Evolutionary conservation across 352 stramenopile genomes (phyloP).

Genomic region (Phytophthora meadii): DNA sequence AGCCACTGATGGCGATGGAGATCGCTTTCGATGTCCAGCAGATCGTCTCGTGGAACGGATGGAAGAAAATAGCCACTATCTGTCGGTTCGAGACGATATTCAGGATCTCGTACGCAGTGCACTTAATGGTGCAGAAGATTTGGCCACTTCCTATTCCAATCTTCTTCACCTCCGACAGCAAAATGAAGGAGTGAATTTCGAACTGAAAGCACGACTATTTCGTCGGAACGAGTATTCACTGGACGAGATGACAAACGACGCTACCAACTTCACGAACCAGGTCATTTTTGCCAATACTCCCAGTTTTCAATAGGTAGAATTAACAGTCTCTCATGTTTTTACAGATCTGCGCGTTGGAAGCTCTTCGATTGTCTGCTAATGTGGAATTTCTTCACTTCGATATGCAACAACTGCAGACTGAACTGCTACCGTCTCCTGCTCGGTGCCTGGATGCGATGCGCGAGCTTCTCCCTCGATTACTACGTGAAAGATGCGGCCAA

Average conservation of each 20-base stretch:
- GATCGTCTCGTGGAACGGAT: slow-evolving; percentile 44
- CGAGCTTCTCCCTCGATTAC: slow-evolving; percentile 46
- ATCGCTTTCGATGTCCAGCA: slow-evolving; percentile 18
- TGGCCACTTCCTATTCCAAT: slow-evolving; percentile 44
- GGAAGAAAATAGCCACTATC: slow-evolving; percentile 41
- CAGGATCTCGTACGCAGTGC: slow-evolving; percentile 45
- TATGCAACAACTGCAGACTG: slow-evolving; percentile 43
- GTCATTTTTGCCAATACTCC: slow-evolving; percentile 21
- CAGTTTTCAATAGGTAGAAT: no score
- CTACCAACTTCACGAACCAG: slow-evolving; percentile 46
- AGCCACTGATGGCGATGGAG: not conserved
- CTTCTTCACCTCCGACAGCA: slow-evolving; percentile 41
- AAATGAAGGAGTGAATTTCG: slow-evolving; percentile 63
- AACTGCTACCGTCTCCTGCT: slow-evolving; percentile 49
- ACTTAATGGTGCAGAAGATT: slow-evolving; percentile 23
- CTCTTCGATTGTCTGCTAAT: slow-evolving; percentile 17
- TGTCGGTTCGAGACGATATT: slow-evolving; percentile 45
- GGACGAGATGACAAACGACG: slow-evolving; percentile 46
- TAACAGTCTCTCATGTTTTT: not conserved
- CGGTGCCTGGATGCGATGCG: slow-evolving; percentile 50
- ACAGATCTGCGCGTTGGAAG: slow-evolving; percentile 27
- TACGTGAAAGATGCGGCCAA: slow-evolving; percentile 50
- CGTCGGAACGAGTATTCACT: slow-evolving; percentile 53
- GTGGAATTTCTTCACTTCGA: slow-evolving; percentile 61
- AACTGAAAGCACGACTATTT: slow-evolving; percentile 49